These are phyloP conservation scores for Neurospora sp. DNA, from an alignment of 495 filamentous ascomycete genomes.

Conservation along the genomic window DNA sequence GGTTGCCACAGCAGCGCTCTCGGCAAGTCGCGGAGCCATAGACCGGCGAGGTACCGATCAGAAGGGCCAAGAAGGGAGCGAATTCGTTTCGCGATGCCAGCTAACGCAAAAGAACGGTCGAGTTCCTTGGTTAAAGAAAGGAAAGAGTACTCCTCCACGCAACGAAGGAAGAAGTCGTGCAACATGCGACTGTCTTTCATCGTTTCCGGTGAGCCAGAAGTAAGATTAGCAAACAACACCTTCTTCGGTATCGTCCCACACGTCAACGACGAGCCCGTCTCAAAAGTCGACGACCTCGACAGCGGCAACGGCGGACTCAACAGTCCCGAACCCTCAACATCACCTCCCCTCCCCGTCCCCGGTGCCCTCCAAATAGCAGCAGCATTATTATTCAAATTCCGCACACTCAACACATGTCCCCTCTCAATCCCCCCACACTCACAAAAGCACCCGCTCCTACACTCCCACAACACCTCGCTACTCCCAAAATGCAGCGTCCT, in stretches of 20 bases:
- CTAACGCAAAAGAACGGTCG: slow-evolving; percentile 9
- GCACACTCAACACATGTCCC: slow-evolving; percentile 5
- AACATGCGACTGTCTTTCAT: neutral
- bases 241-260: slow-evolving; percentile 4
- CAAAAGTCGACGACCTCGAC: neutral
- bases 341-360: neutral
- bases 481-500: slow-evolving; percentile 18
- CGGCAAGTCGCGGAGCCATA: slow-evolving; percentile 5
- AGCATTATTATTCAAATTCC: slow-evolving; percentile 1
- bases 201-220: neutral
- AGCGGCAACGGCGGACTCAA: neutral
- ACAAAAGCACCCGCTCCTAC: slow-evolving; percentile 15
- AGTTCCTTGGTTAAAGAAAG: slow-evolving; percentile 4
- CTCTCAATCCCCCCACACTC: slow-evolving; percentile 14
- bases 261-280: neutral
- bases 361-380: neutral
- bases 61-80: neutral
- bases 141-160: slow-evolving; percentile 14
- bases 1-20: slow-evolving; percentile 10
- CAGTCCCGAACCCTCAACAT: neutral
- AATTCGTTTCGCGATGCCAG: slow-evolving; percentile 7
- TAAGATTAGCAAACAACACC: slow-evolving; percentile 4
- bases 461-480: slow-evolving; percentile 25
- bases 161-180: slow-evolving; percentile 13
- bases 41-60: slow-evolving; percentile 4